A percentile compares a stretch with the other conserved stretches of the same genome.
phyloP scores from a whole-genome alignment of 2,329 filamentous ascomycete genomes.

The Ophiostoma novo-ulmi region DNA sequence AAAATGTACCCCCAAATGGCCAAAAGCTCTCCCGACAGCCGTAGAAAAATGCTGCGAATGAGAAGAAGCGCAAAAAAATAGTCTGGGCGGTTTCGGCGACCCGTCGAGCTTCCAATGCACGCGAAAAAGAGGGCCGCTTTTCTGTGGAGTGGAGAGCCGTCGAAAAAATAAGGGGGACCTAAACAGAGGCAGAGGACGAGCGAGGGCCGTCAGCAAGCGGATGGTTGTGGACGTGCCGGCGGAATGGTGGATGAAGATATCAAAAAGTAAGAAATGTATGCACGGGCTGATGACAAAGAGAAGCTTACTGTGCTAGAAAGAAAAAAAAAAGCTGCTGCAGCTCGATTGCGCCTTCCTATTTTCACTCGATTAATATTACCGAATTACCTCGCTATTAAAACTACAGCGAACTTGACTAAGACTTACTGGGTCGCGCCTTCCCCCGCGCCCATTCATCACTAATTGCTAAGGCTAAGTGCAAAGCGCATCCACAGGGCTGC shows the following conservation, averaged over 20 bases:
- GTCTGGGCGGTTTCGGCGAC: constrained; percentile 21
- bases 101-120: background rate
- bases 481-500: background rate
- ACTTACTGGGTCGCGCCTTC: background rate
- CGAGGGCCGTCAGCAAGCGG: constrained; percentile 1
- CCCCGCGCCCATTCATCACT: too few relatives aligned
- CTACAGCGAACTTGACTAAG: background rate
- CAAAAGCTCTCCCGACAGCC: constrained; percentile 2
- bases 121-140: constrained; percentile 13
- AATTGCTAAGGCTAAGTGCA: background rate
- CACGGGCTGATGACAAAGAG: background rate
- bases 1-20: background rate
- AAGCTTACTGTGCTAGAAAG: background rate
- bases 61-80: constrained; percentile 16
- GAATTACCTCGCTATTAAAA: constrained; percentile 6
- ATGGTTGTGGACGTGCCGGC: too few relatives aligned
- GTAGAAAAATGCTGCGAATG: constrained; percentile 9
- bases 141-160: constrained; percentile 19
- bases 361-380: background rate
- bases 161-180: background rate
- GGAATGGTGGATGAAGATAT: background rate
- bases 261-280: background rate
- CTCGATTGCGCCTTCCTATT: background rate
- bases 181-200: background rate
- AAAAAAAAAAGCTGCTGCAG: background rate